Evolutionary conservation across 176 grass and related monocot genomes (phyloP).

Genomic region (Musa acuminata): DNA sequence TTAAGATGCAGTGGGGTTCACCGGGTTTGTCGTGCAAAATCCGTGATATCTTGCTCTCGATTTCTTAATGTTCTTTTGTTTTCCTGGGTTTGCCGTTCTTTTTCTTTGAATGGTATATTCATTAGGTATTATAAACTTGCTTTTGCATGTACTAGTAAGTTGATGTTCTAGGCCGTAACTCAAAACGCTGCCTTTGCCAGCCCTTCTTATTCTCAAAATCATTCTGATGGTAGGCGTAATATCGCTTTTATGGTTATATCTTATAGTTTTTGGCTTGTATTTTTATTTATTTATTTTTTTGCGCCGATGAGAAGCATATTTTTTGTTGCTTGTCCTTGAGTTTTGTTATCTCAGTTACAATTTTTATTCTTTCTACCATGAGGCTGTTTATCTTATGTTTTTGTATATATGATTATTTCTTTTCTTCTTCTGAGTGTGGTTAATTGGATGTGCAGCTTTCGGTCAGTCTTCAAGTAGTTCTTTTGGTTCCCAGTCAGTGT

Average conservation of each 20-base stretch:
- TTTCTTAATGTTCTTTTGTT: not conserved
- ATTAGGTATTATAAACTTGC: not conserved
- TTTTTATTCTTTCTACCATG: not conserved
- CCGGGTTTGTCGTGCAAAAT: not conserved
- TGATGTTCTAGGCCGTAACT: not conserved
- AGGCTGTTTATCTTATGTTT: not conserved
- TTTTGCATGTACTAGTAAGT: not conserved
- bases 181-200: not conserved
- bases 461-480: constrained; percentile 40
- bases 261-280: not conserved
- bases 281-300: not conserved
- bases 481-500: constrained; percentile 43
- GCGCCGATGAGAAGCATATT: too few relatives aligned
- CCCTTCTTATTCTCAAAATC: not conserved
- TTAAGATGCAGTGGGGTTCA: not conserved
- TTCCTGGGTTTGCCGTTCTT: not conserved
- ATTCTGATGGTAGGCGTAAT: not conserved
- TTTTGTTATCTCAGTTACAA: not conserved
- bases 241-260: not conserved
- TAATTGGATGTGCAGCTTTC: constrained; percentile 5
- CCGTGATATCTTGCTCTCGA: not conserved
- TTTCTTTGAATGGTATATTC: not conserved
- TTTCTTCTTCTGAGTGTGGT: not conserved
- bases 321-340: not conserved
- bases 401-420: not conserved